These are phyloP conservation scores for Hygrocybe punicea DNA, from an alignment of 768 basidiomycete species.

Conservation along the genomic window DNA sequence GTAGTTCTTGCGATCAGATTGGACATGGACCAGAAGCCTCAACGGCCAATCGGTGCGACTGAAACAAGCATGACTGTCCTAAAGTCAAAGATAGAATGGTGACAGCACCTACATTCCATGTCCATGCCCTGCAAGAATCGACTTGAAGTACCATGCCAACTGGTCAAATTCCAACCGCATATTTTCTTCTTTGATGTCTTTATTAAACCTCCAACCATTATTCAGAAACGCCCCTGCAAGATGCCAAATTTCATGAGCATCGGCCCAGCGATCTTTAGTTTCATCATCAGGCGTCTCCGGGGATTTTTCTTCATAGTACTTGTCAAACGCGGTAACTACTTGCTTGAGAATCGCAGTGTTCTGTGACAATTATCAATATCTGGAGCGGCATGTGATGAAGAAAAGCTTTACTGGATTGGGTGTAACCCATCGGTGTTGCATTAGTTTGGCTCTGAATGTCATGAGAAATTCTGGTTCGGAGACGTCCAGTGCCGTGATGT, in stretches of 20 bases:
- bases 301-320: constrained; percentile 3
- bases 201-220: neutral
- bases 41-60: constrained; percentile 4
- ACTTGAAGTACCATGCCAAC: neutral
- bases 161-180: neutral
- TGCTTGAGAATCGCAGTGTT: neutral
- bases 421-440: neutral
- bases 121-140: neutral
- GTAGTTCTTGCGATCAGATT: neutral
- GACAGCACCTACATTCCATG: constrained; percentile 3
- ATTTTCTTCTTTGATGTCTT: neutral
- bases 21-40: neutral
- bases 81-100: constrained; percentile 3
- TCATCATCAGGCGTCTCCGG: neutral
- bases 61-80: neutral
- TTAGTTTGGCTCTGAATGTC: constrained; percentile 1
- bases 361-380: constrained; percentile 2
- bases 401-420: neutral
- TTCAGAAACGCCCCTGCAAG: neutral
- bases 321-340: neutral
- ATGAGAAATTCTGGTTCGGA: constrained; percentile 2
- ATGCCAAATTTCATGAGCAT: neutral
- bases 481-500: neutral
- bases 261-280: neutral
- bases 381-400: neutral